A percentile compares a stretch with the other conserved stretches of the same genome.
Conservation (phyloP, 176 grass and related monocot species). For the Ananas comosus region DNA sequence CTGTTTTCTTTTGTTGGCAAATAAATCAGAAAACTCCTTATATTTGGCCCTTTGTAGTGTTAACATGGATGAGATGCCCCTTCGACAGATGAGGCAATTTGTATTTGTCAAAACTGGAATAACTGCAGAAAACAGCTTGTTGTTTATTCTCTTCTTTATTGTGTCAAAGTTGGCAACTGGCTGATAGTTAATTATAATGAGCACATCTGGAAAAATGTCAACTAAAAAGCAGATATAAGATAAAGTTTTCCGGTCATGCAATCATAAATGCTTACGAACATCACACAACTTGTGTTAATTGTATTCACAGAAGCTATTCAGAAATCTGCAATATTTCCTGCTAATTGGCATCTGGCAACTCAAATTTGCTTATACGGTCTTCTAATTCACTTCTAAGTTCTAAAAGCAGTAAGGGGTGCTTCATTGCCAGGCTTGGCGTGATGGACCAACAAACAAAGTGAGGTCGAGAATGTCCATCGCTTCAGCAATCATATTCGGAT, state of each 20-base stretch:
- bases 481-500: constrained; percentile 97
- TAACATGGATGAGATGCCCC: too few species aligned
- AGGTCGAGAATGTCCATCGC: constrained; percentile 90
- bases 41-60: too few species aligned
- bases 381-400: constrained; percentile 7
- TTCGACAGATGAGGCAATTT: not conserved
- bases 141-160: too few species aligned
- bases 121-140: too few species aligned
- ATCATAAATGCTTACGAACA: not conserved
- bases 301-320: not conserved
- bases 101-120: not conserved
- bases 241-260: not conserved
- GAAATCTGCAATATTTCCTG: not conserved
- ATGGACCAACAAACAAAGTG: constrained; percentile 97
- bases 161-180: too few species aligned
- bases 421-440: constrained; percentile 71
- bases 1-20: too few species aligned
- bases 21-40: too few species aligned
- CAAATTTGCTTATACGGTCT: not conserved
- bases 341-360: not conserved
- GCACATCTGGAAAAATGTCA: too few species aligned
- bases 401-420: constrained; percentile 14
- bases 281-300: not conserved
- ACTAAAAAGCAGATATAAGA: not conserved
- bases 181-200: too few species aligned